Evolutionary conservation across 306 rosid genomes (phyloP).

Genomic region (Parietaria judaica): DNA sequence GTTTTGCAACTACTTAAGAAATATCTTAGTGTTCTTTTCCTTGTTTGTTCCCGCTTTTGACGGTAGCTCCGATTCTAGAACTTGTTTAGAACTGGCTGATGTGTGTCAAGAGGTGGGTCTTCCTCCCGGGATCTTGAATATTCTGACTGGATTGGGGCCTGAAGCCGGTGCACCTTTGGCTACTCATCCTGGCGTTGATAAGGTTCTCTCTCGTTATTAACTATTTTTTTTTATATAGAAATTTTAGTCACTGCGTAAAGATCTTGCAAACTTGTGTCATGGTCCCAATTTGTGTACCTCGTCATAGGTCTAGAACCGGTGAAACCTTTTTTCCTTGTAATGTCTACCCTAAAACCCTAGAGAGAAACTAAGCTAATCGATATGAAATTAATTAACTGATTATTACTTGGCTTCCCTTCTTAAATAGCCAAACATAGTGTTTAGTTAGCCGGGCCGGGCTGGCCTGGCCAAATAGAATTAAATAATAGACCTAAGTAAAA

Average conservation of each 20-base stretch:
- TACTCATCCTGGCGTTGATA: conserved; percentile 83
- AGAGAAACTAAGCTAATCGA: too few relatives aligned
- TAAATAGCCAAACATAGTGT: too few relatives aligned
- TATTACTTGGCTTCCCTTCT: too few relatives aligned
- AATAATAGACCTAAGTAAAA: too few relatives aligned
- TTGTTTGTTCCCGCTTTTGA: conserved; percentile 9
- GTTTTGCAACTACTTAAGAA: conserved; percentile 16
- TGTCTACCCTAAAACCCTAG: too few relatives aligned
- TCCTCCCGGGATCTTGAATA: conserved; percentile 73
- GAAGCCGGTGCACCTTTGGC: conserved; percentile 99
- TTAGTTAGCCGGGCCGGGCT: too few relatives aligned
- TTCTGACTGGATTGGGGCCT: conserved; percentile 81
- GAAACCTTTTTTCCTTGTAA: too few relatives aligned
- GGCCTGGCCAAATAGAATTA: too few relatives aligned
- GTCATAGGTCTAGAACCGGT: too few relatives aligned
- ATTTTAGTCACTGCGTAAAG: conserved; percentile 1
- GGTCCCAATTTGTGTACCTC: too few relatives aligned
- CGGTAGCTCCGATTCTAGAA: conserved; percentile 35
- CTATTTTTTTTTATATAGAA: conserved; percentile 9
- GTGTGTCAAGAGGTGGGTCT: conserved; percentile 77
- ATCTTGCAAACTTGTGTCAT: too few relatives aligned
- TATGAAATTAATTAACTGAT: too few relatives aligned
- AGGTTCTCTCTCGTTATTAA: conserved; percentile 36
- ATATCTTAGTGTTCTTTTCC: conserved; percentile 14
- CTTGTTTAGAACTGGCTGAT: conserved; percentile 79